A percentile compares a stretch with the other conserved stretches of the same genome.
These are phyloP conservation scores for Diaporthe sp. DNA, from an alignment of 2,329 filamentous ascomycete species.

Conservation along the genomic window DNA sequence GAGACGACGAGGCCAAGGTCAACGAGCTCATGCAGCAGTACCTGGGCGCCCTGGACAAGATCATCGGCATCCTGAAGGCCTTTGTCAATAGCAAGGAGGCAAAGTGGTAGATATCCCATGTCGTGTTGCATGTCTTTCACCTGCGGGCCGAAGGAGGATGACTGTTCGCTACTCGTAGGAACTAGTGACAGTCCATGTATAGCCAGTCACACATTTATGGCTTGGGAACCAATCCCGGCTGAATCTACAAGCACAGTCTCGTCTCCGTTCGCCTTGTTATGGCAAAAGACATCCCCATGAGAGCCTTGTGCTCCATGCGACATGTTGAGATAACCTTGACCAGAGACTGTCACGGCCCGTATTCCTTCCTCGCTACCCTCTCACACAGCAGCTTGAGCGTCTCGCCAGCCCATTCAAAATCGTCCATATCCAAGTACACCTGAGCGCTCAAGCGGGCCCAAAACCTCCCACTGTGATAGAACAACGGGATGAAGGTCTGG, in stretches of 20 bases:
- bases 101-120: slow-evolving; percentile 62
- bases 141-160: neutral
- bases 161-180: neutral
- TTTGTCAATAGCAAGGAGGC: slow-evolving; percentile 70
- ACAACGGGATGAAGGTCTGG: slow-evolving; percentile 79
- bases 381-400: slow-evolving; percentile 66
- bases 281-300: neutral
- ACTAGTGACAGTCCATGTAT: neutral
- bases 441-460: slow-evolving; percentile 86
- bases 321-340: neutral
- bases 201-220: slow-evolving; percentile 8
- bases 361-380: slow-evolving; percentile 55
- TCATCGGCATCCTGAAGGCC: slow-evolving; percentile 80
- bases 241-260: slow-evolving; percentile 29
- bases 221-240: neutral
- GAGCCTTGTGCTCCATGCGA: neutral
- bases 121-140: neutral
- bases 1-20: slow-evolving; percentile 73
- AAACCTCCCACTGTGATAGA: slow-evolving; percentile 71
- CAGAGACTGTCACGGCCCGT: slow-evolving; percentile 35
- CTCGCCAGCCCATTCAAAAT: slow-evolving; percentile 80
- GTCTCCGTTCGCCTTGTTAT: neutral
- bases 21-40: slow-evolving; percentile 76
- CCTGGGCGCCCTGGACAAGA: slow-evolving; percentile 82
- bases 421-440: slow-evolving; percentile 83